Evolutionary conservation across 192 early-diverging fungal species (phyloP).

Genomic region (Funneliformis mosseae): DNA sequence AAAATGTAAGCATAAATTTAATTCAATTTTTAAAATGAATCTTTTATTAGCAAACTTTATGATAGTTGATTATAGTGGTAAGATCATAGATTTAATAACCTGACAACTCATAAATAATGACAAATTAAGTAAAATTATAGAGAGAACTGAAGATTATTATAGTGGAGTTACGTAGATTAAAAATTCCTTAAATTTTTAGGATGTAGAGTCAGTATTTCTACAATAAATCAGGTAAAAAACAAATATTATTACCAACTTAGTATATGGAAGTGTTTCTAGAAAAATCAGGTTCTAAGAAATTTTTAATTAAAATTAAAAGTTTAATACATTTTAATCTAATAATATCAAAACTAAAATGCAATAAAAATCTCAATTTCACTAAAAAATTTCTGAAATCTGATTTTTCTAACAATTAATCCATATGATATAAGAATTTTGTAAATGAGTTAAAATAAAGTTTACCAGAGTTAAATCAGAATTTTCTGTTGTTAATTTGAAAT

Average conservation of each 20-base stretch:
- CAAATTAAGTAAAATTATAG: neutral
- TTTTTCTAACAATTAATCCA: too few species aligned
- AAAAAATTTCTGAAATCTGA: too few species aligned
- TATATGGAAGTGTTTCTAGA: too few species aligned
- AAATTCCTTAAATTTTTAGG: slow-evolving; percentile 6
- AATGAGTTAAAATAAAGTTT: neutral
- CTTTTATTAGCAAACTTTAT: slow-evolving; percentile 45
- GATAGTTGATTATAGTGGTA: slow-evolving; percentile 59
- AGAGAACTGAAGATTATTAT: neutral
- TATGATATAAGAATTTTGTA: neutral
- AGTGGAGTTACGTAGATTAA: slow-evolving; percentile 8
- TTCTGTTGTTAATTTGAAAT: neutral
- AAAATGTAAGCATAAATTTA: neutral
- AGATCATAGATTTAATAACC: slow-evolving; percentile 56
- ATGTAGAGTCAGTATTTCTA: neutral
- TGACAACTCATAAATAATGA: neutral
- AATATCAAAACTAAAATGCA: too few species aligned
- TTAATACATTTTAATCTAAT: too few species aligned
- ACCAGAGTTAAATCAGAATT: neutral
- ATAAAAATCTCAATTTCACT: too few species aligned
- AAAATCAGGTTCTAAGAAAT: too few species aligned
- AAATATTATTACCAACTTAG: slow-evolving; percentile 1
- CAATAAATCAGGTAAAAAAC: neutral
- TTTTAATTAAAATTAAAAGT: too few species aligned
- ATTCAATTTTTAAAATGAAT: neutral